A percentile compares a stretch with the other conserved stretches of the same genome.
These are phyloP conservation scores for Sinapis alba DNA, from an alignment of 441 rosid genomes.

Conservation along the genomic window DNA sequence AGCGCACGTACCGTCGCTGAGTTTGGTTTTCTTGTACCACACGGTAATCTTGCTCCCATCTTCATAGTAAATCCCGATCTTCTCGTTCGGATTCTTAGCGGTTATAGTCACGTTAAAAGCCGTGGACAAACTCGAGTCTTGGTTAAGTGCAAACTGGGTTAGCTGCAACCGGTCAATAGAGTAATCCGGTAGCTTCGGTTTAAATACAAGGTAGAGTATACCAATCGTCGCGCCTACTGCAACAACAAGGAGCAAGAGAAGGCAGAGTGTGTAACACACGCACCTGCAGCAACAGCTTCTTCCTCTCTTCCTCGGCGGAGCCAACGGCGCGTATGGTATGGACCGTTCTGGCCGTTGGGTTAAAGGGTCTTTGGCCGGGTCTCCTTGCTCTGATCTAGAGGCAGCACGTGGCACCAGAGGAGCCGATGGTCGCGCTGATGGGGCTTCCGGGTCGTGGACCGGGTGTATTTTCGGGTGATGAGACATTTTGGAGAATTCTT, in stretches of 20 bases:
- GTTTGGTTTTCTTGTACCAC: conserved; percentile 50
- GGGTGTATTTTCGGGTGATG: conserved; percentile 72
- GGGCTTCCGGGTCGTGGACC: conserved; percentile 51
- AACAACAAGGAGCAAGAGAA: conserved; percentile 54
- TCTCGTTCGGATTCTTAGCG: conserved; percentile 78
- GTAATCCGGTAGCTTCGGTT: conserved; percentile 83
- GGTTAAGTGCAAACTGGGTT: conserved; percentile 49
- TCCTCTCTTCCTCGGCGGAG: conserved; percentile 43
- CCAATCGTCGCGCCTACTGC: conserved; percentile 52
- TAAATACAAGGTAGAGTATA: conserved; percentile 69
- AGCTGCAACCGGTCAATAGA: conserved; percentile 62
- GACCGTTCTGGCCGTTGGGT: conserved; percentile 48
- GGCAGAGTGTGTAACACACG: conserved; percentile 66
- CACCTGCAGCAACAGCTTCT: conserved; percentile 69
- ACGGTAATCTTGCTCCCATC: conserved; percentile 75
- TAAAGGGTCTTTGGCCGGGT: conserved; percentile 23
- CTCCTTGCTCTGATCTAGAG: conserved; percentile 51
- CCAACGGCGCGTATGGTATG: conserved; percentile 45
- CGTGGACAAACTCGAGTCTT: conserved; percentile 55
- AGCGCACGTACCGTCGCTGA: conserved; percentile 50
- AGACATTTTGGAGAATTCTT: conserved; percentile 49
- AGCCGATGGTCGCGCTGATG: conserved; percentile 44
- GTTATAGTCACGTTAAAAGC: conserved; percentile 70
- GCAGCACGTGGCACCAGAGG: conserved; percentile 62
- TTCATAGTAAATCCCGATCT: conserved; percentile 80